These are phyloP conservation scores for Rhizopogon sp. DNA, from an alignment of 768 basidiomycete genomes.

Conservation along the genomic window DNA sequence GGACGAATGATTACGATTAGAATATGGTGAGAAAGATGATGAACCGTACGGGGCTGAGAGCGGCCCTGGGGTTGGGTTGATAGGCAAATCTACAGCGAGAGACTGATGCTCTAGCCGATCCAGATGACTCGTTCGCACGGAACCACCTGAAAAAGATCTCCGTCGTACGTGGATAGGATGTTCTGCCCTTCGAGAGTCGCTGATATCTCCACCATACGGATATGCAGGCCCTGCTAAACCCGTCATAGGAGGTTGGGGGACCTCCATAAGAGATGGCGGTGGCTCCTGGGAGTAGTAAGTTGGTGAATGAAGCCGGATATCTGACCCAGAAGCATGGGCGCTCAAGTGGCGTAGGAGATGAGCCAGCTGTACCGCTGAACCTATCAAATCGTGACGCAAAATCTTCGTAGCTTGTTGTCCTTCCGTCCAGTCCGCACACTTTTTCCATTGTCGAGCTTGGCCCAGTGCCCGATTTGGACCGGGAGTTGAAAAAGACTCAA, in stretches of 20 bases:
- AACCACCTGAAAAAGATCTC: conserved; percentile 24
- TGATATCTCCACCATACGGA: conserved; percentile 21
- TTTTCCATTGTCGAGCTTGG: conserved; percentile 47
- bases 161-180: conserved; percentile 18
- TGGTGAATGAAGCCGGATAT: conserved; percentile 33
- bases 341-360: conserved; percentile 49
- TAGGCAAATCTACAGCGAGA: conserved; percentile 6
- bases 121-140: conserved; percentile 4
- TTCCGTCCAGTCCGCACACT: conserved; percentile 75
- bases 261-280: conserved; percentile 30
- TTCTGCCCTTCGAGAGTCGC: conserved; percentile 12
- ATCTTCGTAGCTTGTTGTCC: conserved; percentile 60
- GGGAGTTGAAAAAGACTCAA: conserved; percentile 41
- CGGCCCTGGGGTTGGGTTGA: conserved; percentile 6
- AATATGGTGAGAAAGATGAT: conserved; percentile 12
- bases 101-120: conserved; percentile 10
- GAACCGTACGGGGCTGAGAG: conserved; percentile 6
- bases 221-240: conserved; percentile 23
- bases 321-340: conserved; percentile 24
- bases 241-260: conserved; percentile 35
- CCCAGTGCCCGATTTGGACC: conserved; percentile 24
- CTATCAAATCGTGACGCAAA: conserved; percentile 60
- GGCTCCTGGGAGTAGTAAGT: conserved; percentile 27
- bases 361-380: conserved; percentile 55
- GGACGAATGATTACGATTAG: conserved; percentile 1